phyloP scores from a whole-genome alignment of 2,329 filamentous ascomycete genomes.

The Phaeosphaeriaceae sp. region DNA sequence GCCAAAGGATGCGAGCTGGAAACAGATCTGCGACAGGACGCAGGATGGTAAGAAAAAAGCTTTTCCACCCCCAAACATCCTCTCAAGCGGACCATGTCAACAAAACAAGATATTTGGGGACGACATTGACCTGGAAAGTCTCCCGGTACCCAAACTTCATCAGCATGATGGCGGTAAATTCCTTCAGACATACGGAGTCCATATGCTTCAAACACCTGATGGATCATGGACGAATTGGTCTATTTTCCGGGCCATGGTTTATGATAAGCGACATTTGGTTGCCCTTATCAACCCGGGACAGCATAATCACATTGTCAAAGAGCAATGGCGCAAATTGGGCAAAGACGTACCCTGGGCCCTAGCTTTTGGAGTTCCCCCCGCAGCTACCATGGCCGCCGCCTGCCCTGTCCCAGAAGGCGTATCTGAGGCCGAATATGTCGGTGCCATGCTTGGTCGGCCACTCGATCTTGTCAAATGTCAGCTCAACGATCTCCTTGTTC shows the following conservation, averaged over 20 bases:
- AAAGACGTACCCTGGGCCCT: constrained; percentile 54
- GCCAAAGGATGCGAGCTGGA: constrained; percentile 2
- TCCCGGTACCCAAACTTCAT: constrained; percentile 51
- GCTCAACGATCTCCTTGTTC: constrained; percentile 56
- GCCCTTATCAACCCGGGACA: constrained; percentile 54
- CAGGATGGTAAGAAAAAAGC: neutral
- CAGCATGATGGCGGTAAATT: constrained; percentile 58
- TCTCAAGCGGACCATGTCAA: constrained; percentile 2
- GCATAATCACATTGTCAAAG: constrained; percentile 55
- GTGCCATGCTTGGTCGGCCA: constrained; percentile 53
- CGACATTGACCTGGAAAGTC: constrained; percentile 50
- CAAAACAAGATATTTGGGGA: constrained; percentile 26
- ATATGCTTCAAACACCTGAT: constrained; percentile 55
- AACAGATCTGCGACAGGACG: constrained; percentile 1
- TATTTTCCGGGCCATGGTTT: constrained; percentile 56
- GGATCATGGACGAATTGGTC: constrained; percentile 58
- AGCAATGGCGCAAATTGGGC: constrained; percentile 55
- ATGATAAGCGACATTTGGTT: constrained; percentile 51
- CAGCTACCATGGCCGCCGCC: constrained; percentile 53
- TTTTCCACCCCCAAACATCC: neutral
- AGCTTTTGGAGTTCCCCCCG: constrained; percentile 58
- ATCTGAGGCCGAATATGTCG: constrained; percentile 57
- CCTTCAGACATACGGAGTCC: constrained; percentile 59
- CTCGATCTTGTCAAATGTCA: constrained; percentile 60
- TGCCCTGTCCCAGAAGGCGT: constrained; percentile 51